A percentile compares a stretch with the other conserved stretches of the same genome.
These are phyloP conservation scores for Calocybe gambosa DNA, from an alignment of 1,284 basidiomycete genomes.

Conservation along the genomic window DNA sequence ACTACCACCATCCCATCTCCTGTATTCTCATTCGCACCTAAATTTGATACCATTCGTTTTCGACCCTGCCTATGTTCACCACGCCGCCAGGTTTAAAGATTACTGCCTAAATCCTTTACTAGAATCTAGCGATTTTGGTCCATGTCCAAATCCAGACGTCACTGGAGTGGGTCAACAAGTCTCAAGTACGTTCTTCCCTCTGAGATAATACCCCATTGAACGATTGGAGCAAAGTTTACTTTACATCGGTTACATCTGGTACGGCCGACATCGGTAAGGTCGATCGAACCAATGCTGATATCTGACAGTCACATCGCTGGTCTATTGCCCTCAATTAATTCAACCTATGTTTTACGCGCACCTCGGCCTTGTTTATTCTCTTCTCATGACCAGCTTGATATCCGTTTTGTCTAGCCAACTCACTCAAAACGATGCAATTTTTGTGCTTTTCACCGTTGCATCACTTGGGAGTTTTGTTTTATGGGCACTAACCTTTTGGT, in stretches of 20 bases:
- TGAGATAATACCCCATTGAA: background rate
- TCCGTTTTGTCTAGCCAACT: constrained; percentile 8
- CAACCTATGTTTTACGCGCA: constrained; percentile 10
- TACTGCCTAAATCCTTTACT: constrained; percentile 4
- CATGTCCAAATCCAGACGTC: constrained; percentile 8
- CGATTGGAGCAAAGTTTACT: constrained; percentile 4
- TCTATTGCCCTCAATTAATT: constrained; percentile 3
- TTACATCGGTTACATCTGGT: constrained; percentile 6
- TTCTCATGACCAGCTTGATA: constrained; percentile 7
- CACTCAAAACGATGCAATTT: constrained; percentile 14
- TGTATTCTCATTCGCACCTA: too few relatives aligned
- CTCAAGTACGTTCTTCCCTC: background rate
- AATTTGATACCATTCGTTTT: background rate
- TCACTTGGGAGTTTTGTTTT: constrained; percentile 12
- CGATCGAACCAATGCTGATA: too few relatives aligned
- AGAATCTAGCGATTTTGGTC: constrained; percentile 4
- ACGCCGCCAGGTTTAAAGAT: background rate
- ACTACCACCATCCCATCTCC: too few relatives aligned
- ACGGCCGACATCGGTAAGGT: too few relatives aligned
- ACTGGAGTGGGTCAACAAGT: constrained; percentile 8
- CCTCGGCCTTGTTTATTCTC: constrained; percentile 10
- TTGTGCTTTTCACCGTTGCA: constrained; percentile 12
- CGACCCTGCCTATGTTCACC: background rate
- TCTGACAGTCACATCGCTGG: constrained; percentile 1
- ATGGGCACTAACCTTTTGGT: constrained; percentile 7